Evolutionary conservation across 352 stramenopile species (phyloP), one percentile per base, ranked within the genome.

Genomic region (Pythium myriotylum): DNA sequence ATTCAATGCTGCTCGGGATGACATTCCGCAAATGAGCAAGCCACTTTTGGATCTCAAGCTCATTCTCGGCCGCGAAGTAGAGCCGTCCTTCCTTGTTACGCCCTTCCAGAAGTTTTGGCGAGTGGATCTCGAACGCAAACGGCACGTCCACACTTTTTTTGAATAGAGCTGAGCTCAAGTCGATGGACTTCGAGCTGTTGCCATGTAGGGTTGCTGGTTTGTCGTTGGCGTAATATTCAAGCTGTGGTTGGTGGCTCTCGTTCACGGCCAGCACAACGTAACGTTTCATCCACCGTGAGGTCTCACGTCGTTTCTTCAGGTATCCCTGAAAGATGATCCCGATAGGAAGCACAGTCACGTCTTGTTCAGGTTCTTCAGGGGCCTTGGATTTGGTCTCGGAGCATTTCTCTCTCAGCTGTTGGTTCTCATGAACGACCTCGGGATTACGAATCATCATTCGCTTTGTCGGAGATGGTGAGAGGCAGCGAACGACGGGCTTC

Each of bases 11-110:
- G 55, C 71, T 89, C 3, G 83, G 81, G 23, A 89, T 84, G 24
- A 68, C 87, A 48, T 95, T 78, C 17, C 86, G 81, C 32, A 98
- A 52, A 32, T 93, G 76, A 0, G 86, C 83, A 12, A 98, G 73
- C 92, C 93, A 98, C 39, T 75, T 75, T 59, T 98, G 89, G 22
- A 96, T 86, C 57, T 97, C 87, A 35, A 95, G 61, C 39, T 97
- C 90, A 33, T 65, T 88, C 27, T 89, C 76, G 0, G 88, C 84
- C 0, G 88, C 81, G 46, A 97, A 97, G 56, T 95, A 94, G 9
- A 97, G 62, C 4, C 88, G 77, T 0, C 91, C 91, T 73, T 97
- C 89, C 39, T 88, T 86, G 65, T 97, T 97, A 37, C 76, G 76
- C 3, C 86, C 81, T 23, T 72, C 48, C 4, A 97, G 70, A 14